Evolutionary conservation across 352 stramenopile species (phyloP).

Genomic region (Thalassiosira delicatula): DNA sequence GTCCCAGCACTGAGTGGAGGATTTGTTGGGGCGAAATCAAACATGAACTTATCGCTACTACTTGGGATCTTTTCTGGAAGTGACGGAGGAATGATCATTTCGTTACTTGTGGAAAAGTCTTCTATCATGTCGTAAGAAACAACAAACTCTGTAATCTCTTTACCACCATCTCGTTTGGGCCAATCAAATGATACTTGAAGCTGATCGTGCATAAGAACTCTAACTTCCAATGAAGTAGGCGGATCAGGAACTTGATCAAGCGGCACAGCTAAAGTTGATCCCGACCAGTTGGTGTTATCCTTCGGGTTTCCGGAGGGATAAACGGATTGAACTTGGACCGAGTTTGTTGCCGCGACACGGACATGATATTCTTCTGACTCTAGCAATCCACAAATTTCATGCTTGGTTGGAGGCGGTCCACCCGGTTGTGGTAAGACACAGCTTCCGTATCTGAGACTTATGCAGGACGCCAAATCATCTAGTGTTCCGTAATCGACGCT

Average conservation of each 20-base stretch:
- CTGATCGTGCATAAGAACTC: constrained; percentile 49
- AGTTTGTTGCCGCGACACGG: constrained; percentile 90
- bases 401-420: constrained; percentile 26
- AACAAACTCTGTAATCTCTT: constrained; percentile 59
- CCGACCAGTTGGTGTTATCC: constrained; percentile 92
- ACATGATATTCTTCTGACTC: constrained; percentile 89
- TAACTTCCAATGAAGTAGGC: constrained; percentile 74
- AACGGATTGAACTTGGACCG: constrained; percentile 88
- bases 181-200: constrained; percentile 67
- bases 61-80: constrained; percentile 36
- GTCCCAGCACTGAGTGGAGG: constrained; percentile 45
- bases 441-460: constrained; percentile 48
- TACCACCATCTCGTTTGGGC: constrained; percentile 64
- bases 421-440: constrained; percentile 40
- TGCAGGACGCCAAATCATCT: constrained; percentile 47
- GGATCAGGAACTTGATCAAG: constrained; percentile 87
- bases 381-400: constrained; percentile 74
- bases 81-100: constrained; percentile 35
- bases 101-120: constrained; percentile 46
- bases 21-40: constrained; percentile 60
- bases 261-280: constrained; percentile 83
- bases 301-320: constrained; percentile 85
- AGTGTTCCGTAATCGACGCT: constrained; percentile 39
- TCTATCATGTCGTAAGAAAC: constrained; percentile 56
- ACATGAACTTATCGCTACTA: constrained; percentile 54